These are phyloP conservation scores for Polyporus tsugae DNA, from an alignment of 1,284 basidiomycete genomes.

Conservation along the genomic window DNA sequence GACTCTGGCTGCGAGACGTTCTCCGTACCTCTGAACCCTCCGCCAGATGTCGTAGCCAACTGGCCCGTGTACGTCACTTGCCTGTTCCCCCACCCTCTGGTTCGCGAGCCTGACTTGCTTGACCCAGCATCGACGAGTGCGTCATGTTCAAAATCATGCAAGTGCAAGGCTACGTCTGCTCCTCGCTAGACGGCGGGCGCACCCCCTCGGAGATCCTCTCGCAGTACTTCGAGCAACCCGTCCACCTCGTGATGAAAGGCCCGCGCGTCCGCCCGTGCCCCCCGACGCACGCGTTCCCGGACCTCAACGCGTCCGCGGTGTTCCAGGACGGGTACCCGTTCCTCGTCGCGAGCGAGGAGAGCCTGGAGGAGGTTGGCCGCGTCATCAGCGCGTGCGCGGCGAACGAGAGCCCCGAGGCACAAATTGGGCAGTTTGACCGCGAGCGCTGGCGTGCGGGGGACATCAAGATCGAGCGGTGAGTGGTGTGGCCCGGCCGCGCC, in stretches of 20 bases:
- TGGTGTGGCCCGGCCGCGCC: neutral
- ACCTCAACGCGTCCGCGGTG: conserved; percentile 59
- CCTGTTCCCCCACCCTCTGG: no score
- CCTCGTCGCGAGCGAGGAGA: conserved; percentile 72
- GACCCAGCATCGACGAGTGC: conserved; percentile 59
- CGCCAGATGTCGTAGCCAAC: conserved; percentile 50
- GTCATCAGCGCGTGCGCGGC: conserved; percentile 52
- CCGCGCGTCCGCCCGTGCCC: conserved; percentile 57
- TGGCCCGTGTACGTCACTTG: conserved; percentile 69
- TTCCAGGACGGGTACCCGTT: conserved; percentile 82
- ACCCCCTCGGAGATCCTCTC: conserved; percentile 63
- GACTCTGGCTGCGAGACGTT: conserved; percentile 64
- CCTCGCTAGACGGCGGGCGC: conserved; percentile 45
- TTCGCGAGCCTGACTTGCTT: neutral
- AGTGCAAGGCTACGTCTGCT: conserved; percentile 72
- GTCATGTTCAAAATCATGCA: conserved; percentile 55
- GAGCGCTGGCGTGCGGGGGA: conserved; percentile 62
- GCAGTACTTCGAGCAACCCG: conserved; percentile 63
- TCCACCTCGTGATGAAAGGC: conserved; percentile 74
- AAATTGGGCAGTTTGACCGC: conserved; percentile 56
- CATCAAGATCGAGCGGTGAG: conserved; percentile 69
- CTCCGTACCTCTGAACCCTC: conserved; percentile 64
- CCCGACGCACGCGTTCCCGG: conserved; percentile 62
- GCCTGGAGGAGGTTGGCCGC: conserved; percentile 52
- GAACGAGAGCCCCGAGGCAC: conserved; percentile 26